Evolutionary conservation across 31 red algal genomes (phyloP).

Genomic region (Odonthalia washingtoniensis): DNA sequence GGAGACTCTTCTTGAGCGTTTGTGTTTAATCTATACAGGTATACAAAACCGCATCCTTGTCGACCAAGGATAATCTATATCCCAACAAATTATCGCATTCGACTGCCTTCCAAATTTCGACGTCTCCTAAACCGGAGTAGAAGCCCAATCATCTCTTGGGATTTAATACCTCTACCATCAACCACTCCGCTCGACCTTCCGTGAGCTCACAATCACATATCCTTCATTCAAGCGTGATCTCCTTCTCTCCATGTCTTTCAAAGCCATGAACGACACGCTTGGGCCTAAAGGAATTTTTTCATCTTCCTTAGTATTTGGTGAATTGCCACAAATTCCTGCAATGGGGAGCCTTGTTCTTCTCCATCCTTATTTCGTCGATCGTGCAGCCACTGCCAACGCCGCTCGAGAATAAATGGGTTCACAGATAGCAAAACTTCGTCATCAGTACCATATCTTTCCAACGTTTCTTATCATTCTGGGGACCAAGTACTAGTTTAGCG

Average conservation of each 20-base stretch:
- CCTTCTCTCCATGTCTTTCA: neutral
- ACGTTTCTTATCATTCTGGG: neutral
- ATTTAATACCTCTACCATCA: constrained; percentile 34
- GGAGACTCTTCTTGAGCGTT: neutral
- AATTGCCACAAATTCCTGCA: no score
- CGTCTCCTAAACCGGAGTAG: constrained; percentile 9
- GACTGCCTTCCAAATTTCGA: constrained; percentile 20
- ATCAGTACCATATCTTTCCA: neutral
- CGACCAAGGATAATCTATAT: constrained; percentile 21
- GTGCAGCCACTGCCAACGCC: neutral
- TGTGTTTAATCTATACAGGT: neutral
- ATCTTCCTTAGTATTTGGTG: no score
- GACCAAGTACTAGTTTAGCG: no score
- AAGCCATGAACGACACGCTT: constrained; percentile 48
- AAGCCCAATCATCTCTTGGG: constrained; percentile 47
- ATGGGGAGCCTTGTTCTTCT: no score
- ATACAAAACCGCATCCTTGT: neutral
- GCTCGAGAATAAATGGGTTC: neutral
- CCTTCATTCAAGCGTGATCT: neutral
- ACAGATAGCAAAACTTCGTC: neutral
- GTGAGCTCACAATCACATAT: neutral
- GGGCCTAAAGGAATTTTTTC: constrained; percentile 29
- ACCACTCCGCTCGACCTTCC: no score
- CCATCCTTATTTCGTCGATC: neutral
- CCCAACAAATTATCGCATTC: neutral